Evolutionary conservation across 257 asterid genomes (phyloP).

Genomic region (Solanum sitiens): DNA sequence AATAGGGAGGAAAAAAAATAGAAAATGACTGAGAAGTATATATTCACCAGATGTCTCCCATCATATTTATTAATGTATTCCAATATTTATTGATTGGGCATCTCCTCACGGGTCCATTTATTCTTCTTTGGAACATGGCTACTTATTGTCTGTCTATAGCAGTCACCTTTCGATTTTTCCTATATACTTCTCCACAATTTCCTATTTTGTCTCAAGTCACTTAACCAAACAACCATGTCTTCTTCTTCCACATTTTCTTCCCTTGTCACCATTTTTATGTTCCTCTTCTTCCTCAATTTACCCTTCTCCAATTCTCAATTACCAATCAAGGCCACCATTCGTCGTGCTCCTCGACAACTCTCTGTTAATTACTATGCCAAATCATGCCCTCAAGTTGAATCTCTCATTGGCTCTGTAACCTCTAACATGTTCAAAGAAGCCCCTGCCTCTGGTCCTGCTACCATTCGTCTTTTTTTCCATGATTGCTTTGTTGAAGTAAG

Average conservation of each 20-base stretch:
- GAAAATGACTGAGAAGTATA: background rate
- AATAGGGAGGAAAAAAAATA: background rate
- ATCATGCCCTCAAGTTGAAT: conserved; percentile 77
- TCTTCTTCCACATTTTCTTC: conserved; percentile 11
- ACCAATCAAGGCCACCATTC: background rate
- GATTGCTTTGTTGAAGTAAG: conserved; percentile 80
- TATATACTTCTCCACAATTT: conserved; percentile 4
- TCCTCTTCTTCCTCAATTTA: conserved; percentile 4
- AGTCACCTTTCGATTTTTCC: conserved; percentile 2
- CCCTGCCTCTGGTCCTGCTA: conserved; percentile 82
- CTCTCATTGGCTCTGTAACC: conserved; percentile 59
- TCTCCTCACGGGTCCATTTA: conserved; percentile 51
- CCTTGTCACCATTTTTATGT: conserved; percentile 8
- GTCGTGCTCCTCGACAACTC: conserved; percentile 29
- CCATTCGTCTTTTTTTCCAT: conserved; percentile 96
- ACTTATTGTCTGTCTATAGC: conserved; percentile 5
- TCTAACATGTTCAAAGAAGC: conserved; percentile 56
- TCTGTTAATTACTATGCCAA: conserved; percentile 52
- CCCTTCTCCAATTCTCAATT: background rate
- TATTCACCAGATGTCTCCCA: background rate
- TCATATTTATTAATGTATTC: background rate
- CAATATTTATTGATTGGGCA: conserved; percentile 3
- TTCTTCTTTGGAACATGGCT: conserved; percentile 38
- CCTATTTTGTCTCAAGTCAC: conserved; percentile 24
- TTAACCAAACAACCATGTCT: background rate